Conservation (phyloP, 2,329 filamentous ascomycete genomes). For the Massarina eburnea region DNA sequence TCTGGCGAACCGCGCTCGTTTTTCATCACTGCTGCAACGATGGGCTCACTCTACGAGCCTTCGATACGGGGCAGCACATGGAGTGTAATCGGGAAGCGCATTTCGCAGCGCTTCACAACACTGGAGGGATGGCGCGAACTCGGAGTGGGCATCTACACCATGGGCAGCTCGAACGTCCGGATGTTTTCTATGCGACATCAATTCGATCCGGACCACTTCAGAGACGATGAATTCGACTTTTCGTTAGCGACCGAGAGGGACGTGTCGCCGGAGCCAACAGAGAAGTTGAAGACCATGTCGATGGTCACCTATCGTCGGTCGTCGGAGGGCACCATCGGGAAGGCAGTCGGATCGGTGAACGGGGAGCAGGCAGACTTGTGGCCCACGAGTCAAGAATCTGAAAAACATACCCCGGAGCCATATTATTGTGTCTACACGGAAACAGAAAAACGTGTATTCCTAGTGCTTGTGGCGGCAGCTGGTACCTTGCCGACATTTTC, state of each 20-base stretch:
- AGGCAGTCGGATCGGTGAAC: conserved; percentile 6
- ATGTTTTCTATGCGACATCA: conserved; percentile 16
- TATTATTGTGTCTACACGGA: conserved; percentile 16
- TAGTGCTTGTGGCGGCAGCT: conserved; percentile 34
- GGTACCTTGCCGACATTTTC: conserved; percentile 49
- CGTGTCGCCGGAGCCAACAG: conserved; percentile 1
- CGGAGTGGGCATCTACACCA: conserved; percentile 15
- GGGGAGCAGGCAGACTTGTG: not conserved
- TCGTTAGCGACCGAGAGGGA: not conserved
- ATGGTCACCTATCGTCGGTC: conserved; percentile 4
- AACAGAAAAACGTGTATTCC: conserved; percentile 13
- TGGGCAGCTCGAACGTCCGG: conserved; percentile 17
- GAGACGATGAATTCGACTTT: conserved; percentile 5
- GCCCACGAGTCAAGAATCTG: not conserved
- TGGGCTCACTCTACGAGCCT: conserved; percentile 14
- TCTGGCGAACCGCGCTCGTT: conserved; percentile 2
- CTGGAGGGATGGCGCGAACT: conserved; percentile 23
- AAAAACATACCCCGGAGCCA: not conserved
- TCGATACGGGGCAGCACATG: conserved; percentile 9
- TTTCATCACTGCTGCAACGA: conserved; percentile 1
- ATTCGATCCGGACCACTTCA: conserved; percentile 17
- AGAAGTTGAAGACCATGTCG: not conserved
- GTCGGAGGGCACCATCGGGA: conserved; percentile 9
- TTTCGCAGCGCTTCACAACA: conserved; percentile 19
- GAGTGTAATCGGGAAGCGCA: conserved; percentile 3